Percentiles rank a stretch among this genome's conserved stretches.
phyloP scores from a whole-genome alignment of 2,329 filamentous ascomycete genomes.

The Lasiodiplodia sp. region DNA sequence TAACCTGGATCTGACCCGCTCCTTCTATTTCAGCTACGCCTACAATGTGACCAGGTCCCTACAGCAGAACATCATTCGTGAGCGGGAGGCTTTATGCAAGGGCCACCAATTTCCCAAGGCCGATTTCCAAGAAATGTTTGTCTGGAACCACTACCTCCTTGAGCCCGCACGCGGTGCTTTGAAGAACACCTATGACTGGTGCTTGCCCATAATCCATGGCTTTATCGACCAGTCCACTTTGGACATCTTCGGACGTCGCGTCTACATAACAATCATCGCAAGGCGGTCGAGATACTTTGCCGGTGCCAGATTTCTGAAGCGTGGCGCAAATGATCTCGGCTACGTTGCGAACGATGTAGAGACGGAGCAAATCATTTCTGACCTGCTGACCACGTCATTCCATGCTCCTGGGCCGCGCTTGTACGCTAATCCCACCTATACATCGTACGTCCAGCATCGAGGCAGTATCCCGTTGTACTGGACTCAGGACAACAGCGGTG shows the following conservation, averaged over 20 bases:
- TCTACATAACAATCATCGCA: slow-evolving; percentile 94
- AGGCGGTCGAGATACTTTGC: slow-evolving; percentile 92
- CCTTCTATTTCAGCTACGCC: slow-evolving; percentile 98
- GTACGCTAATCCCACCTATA: slow-evolving; percentile 89
- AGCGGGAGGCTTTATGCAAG: slow-evolving; percentile 73
- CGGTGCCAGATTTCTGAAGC: slow-evolving; percentile 90
- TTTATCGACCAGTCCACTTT: slow-evolving; percentile 87
- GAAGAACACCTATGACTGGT: slow-evolving; percentile 92
- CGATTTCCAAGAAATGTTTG: slow-evolving; percentile 92
- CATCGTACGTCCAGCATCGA: slow-evolving; percentile 94
- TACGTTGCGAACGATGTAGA: slow-evolving; percentile 99
- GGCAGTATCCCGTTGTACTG: slow-evolving; percentile 97
- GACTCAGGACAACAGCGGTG: slow-evolving; percentile 95
- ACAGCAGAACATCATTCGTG: slow-evolving; percentile 87
- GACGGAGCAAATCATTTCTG: slow-evolving; percentile 97
- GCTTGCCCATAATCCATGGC: slow-evolving; percentile 91
- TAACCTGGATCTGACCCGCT: slow-evolving; percentile 87
- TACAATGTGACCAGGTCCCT: slow-evolving; percentile 94
- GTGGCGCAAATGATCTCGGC: slow-evolving; percentile 91
- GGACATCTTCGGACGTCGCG: slow-evolving; percentile 81
- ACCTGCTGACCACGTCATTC: slow-evolving; percentile 92
- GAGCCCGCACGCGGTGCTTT: slow-evolving; percentile 74
- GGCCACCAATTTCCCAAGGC: slow-evolving; percentile 67
- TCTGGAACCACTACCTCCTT: slow-evolving; percentile 94
- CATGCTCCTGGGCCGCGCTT: slow-evolving; percentile 86